Base-by-base conservation (phyloP, 257 asterid species). In the Salvia rosmarinus region DNA sequence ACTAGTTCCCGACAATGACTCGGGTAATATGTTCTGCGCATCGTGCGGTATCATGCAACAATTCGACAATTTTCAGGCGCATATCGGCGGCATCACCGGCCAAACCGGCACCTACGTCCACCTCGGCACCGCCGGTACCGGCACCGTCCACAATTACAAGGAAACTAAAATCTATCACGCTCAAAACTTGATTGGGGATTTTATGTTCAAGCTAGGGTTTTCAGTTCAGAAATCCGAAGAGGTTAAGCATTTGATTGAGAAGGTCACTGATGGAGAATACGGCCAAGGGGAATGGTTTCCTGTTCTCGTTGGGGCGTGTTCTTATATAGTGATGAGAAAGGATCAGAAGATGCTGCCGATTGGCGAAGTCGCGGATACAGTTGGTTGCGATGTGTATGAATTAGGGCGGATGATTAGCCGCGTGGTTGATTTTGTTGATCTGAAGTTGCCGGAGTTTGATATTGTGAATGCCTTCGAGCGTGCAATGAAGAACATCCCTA, bases 241-340 rank as follows among this genome's bases (percentile, higher is more conserved):
- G n/a, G n/a, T n/a, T n/a, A n/a, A n/a, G n/a, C n/a, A n/a, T n/a
- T n/a, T n/a, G n/a, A n/a, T n/a, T n/a, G n/a, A n/a, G n/a, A n/a
- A n/a, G n/a, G n/a, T n/a, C n/a, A n/a, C n/a, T n/a, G 81, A 86
- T 9, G 89, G 83, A 0, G 95, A 90, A 72, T 93, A 83, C 55
- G 95, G 98, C 25, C 68, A 56, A 11, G 96, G 98, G 10, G 71
- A 68, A n/a, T 90, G 97, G 97, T 93, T 93, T 62, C 77, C 85
- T 0, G 80, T 89, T 35, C 71, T 87, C 0, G 40, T 86, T 9
- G 96, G 96, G 8, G 95, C 97, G 8, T 93, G 96, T 78, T 82
- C 88, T 60, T 90, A 85, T 75, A 83, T 85, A 68, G 90, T 81
- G 61, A 83, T 85, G 95, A 85, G 96, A 65, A 80, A 72, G 68